Evolutionary conservation across 1,284 basidiomycete genomes (phyloP).

Genomic region (Exobasidium cylindrosporum): DNA sequence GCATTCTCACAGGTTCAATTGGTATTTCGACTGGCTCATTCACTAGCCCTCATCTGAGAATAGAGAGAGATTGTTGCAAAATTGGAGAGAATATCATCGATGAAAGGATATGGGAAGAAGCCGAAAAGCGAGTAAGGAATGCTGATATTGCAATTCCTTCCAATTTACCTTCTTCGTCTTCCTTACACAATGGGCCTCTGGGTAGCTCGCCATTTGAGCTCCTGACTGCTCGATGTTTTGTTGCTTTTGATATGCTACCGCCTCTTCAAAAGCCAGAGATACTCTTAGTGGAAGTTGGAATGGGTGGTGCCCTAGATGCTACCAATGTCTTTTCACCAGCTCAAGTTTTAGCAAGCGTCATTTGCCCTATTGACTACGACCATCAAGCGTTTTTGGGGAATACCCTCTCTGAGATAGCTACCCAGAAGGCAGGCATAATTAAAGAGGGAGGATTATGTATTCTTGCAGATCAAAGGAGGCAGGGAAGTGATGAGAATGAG

Average conservation of each 20-base stretch:
- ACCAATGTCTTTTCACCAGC: conserved; percentile 79
- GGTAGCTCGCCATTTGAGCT: conserved; percentile 44
- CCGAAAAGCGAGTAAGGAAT: conserved; percentile 7
- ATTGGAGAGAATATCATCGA: conserved; percentile 66
- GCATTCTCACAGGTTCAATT: conserved; percentile 64
- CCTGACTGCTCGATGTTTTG: conserved; percentile 59
- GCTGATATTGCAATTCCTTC: conserved; percentile 8
- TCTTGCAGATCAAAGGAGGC: conserved; percentile 60
- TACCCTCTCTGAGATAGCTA: conserved; percentile 71
- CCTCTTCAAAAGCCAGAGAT: conserved; percentile 65
- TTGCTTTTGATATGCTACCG: conserved; percentile 37
- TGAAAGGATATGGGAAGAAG: conserved; percentile 14
- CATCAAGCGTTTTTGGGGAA: conserved; percentile 85
- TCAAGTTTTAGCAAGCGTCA: conserved; percentile 69
- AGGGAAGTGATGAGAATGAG: background rate
- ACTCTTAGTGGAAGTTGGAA: conserved; percentile 85
- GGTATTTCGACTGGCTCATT: conserved; percentile 73
- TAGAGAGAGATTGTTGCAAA: conserved; percentile 73
- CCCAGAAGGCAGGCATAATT: conserved; percentile 81
- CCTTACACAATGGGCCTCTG: conserved; percentile 19
- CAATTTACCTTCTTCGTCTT: background rate
- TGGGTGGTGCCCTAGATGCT: conserved; percentile 88
- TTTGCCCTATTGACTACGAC: conserved; percentile 85
- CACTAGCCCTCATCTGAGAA: conserved; percentile 87
- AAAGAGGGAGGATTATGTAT: conserved; percentile 69